Percentiles rank a stretch among this genome's conserved stretches.
phyloP scores from a whole-genome alignment of 2,329 filamentous ascomycete genomes.

The Calonectria fujianensis region DNA sequence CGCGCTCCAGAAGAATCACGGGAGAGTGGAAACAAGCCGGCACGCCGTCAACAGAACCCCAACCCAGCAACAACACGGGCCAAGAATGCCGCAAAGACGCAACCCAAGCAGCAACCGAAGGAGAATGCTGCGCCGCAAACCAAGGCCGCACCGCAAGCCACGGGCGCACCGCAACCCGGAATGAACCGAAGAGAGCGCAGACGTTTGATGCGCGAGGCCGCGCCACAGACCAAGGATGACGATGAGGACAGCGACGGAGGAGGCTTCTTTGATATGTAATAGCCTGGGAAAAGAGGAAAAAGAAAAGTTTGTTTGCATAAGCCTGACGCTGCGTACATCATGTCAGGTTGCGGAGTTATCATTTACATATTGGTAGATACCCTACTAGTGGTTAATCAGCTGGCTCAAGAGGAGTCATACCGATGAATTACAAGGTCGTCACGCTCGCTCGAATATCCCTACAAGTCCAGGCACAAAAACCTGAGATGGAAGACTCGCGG shows the following conservation, averaged over 20 bases:
- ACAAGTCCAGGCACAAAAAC: not conserved
- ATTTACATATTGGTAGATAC: conserved; percentile 49
- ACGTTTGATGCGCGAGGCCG: conserved; percentile 59
- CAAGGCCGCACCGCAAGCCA: conserved; percentile 47
- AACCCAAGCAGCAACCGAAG: conserved; percentile 48
- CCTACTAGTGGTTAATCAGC: conserved; percentile 37
- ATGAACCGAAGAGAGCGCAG: conserved; percentile 62
- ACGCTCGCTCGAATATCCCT: not conserved
- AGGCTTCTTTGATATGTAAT: conserved; percentile 73
- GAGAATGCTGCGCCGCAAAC: conserved; percentile 40
- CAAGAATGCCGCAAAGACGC: conserved; percentile 42
- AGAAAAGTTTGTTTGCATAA: conserved; percentile 32
- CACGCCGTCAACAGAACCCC: conserved; percentile 44
- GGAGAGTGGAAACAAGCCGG: conserved; percentile 36
- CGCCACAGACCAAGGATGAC: conserved; percentile 60
- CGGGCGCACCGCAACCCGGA: conserved; percentile 52
- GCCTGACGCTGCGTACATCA: not conserved
- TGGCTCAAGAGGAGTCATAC: conserved; percentile 29
- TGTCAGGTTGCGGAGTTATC: conserved; percentile 32
- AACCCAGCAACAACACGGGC: conserved; percentile 46
- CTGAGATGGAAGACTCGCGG: not conserved
- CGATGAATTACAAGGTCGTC: conserved; percentile 20
- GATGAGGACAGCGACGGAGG: conserved; percentile 72
- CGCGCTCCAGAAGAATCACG: conserved; percentile 51
- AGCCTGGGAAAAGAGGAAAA: not conserved